Percentiles rank a stretch among this genome's conserved stretches.
These are phyloP conservation scores for Trametes sanguinea DNA, from an alignment of 768 basidiomycete genomes.

Conservation along the genomic window DNA sequence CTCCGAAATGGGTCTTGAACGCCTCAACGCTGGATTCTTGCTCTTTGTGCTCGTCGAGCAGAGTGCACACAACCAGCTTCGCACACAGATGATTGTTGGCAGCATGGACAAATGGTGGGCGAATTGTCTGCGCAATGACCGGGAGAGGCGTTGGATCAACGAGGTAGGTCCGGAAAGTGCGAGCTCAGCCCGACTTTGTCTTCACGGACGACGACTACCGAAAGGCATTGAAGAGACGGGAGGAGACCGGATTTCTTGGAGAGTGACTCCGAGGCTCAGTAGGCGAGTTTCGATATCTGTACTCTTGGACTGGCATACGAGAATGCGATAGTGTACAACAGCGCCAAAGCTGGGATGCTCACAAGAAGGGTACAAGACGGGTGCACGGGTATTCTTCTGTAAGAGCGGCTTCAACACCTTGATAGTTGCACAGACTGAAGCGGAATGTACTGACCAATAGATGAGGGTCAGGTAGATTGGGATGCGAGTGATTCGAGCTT, in stretches of 20 bases:
- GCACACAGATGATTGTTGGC: slow-evolving; percentile 45
- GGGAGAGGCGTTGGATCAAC: slow-evolving; percentile 58
- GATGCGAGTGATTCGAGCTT: slow-evolving; percentile 41
- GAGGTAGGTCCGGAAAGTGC: slow-evolving; percentile 51
- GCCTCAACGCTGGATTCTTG: slow-evolving; percentile 63
- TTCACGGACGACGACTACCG: slow-evolving; percentile 65
- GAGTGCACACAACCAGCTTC: slow-evolving; percentile 56
- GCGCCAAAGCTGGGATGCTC: too few species aligned
- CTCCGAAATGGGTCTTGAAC: slow-evolving; percentile 69
- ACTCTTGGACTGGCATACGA: too few species aligned
- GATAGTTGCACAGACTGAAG: too few species aligned
- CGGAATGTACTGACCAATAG: too few species aligned
- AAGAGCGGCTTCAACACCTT: too few species aligned
- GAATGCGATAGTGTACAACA: too few species aligned
- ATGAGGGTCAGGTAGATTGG: neutral
- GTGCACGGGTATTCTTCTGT: too few species aligned
- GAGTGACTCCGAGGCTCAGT: neutral
- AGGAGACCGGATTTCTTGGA: slow-evolving; percentile 38
- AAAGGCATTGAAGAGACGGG: slow-evolving; percentile 45
- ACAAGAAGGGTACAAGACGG: too few species aligned
- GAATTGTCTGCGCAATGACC: slow-evolving; percentile 65
- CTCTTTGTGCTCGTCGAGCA: slow-evolving; percentile 72
- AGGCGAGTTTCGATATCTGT: too few species aligned
- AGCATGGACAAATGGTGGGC: slow-evolving; percentile 85
- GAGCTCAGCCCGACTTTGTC: slow-evolving; percentile 37